Base-by-base conservation (phyloP, 2,329 filamentous ascomycete genomes). In the Aspergillus niger region DNA sequence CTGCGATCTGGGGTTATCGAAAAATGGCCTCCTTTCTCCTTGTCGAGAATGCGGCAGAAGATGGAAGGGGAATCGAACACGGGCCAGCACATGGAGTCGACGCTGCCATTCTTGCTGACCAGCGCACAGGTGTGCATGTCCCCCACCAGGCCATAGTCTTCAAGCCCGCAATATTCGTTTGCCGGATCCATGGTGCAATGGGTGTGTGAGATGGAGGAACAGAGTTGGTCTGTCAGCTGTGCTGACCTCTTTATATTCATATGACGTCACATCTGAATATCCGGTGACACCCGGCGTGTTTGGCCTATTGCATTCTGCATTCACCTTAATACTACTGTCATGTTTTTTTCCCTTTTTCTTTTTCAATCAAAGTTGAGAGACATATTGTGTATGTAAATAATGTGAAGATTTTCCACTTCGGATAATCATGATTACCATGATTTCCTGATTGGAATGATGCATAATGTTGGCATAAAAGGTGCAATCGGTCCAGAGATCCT, bases 41-140 rank as follows among this genome's bases (percentile, higher is more conserved):
- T 89, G 75, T 92, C 90, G 2, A 92, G 77, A 15, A 92, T 81
- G 43, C 89, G 85, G 70, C 89, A 91, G 72, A 92, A 92, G 53
- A 92, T 77, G 0, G 88, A 88, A 0, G 90, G 89, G 5, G 89
- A 91, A 74, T 92, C 90, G 71, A 92, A 92, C 66, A 91, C 86
- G 3, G 89, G 90, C 90, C 89, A 92, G 74, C 89, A 92, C 88
- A 92, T 90, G 67, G 87, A 91, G 71, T 91, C 90, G 59, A 92
- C 76, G 65, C 88, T 89, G 24, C 89, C 89, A 69, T 89, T 86
- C 70, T 90, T 89, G 65, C 88, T 89, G 22, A 91, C 83, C n/a
- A 91, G 79, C 13, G 89, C 89, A 77, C 88, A 91, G 1, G 89
- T 92, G 68, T 88, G 84, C 89, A 92, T 91, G 70, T 92, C 91